Evolutionary conservation across 73 alveolate species (phyloP).

Genomic region (Stentor roeselii): DNA sequence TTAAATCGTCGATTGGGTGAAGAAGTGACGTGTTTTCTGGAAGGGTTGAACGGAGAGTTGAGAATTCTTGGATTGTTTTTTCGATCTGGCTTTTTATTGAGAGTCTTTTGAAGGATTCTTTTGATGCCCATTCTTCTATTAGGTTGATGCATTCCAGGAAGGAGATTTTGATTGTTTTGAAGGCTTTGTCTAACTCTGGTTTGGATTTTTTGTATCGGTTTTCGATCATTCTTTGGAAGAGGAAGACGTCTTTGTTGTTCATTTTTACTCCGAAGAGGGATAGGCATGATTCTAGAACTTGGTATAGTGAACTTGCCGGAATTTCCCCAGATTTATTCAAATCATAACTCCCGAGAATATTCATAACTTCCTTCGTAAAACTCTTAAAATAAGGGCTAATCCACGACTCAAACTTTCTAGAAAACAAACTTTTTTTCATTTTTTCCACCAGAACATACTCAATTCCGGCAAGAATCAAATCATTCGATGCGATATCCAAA

Average conservation of each 20-base stretch:
- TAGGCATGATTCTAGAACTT: too few relatives aligned
- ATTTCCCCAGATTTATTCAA: too few relatives aligned
- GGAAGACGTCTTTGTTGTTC: constrained; percentile 1
- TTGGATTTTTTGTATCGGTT: not conserved
- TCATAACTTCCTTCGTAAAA: too few relatives aligned
- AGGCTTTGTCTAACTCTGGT: not conserved
- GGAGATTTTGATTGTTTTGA: not conserved
- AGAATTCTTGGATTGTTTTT: not conserved
- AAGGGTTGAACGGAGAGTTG: not conserved
- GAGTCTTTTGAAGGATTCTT: not conserved
- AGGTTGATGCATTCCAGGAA: not conserved
- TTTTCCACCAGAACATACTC: too few relatives aligned
- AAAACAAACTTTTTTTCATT: too few relatives aligned
- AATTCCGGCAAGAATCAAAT: too few relatives aligned
- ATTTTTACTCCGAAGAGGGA: too few relatives aligned
- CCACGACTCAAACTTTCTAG: too few relatives aligned
- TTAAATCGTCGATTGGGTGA: not conserved
- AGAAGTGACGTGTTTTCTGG: not conserved
- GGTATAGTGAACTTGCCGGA: too few relatives aligned
- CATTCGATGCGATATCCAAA: too few relatives aligned
- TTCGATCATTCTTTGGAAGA: constrained; percentile 13
- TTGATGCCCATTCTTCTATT: constrained; percentile 18
- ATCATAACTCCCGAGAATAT: too few relatives aligned
- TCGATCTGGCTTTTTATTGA: not conserved
- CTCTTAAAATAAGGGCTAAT: too few relatives aligned